Conservation (phyloP, 331 rosid genomes). For the Pyrus hybrid region DNA sequence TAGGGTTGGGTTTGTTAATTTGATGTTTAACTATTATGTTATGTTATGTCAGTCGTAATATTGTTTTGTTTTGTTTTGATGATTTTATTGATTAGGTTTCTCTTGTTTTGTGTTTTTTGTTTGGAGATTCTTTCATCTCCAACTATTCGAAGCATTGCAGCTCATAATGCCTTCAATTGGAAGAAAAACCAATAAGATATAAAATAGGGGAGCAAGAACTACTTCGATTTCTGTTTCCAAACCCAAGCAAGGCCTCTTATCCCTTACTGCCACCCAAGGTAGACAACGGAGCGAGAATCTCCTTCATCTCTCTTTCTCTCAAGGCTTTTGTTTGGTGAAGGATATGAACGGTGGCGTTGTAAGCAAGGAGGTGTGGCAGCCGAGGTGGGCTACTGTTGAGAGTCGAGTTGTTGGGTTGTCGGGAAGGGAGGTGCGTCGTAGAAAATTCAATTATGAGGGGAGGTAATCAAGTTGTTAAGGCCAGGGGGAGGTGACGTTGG, state of each 20-base stretch:
- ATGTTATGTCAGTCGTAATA: background rate
- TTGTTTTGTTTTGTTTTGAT: background rate
- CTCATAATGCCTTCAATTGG: slow-evolving; percentile 44
- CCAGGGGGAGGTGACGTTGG: too few relatives aligned
- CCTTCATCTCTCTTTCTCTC: too few relatives aligned
- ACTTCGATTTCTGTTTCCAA: slow-evolving; percentile 54
- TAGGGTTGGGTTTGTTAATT: background rate
- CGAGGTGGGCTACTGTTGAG: too few relatives aligned
- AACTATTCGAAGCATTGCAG: slow-evolving; percentile 62
- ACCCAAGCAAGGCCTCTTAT: slow-evolving; percentile 41
- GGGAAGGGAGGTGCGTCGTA: too few relatives aligned
- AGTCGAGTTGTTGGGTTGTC: too few relatives aligned
- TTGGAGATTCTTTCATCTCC: slow-evolving; percentile 69
- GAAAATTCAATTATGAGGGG: too few relatives aligned
- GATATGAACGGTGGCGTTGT: too few relatives aligned
- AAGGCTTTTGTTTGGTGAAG: too few relatives aligned
- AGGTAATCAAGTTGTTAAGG: too few relatives aligned
- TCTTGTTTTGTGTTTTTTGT: background rate
- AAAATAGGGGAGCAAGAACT: slow-evolving; percentile 46
- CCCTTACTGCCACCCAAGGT: too few relatives aligned
- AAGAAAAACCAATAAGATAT: slow-evolving; percentile 32
- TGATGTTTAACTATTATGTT: background rate
- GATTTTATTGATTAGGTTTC: background rate
- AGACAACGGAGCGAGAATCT: too few relatives aligned
- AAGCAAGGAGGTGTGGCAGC: too few relatives aligned